Percentiles rank a stretch among this genome's conserved stretches.
Conservation (phyloP, 2,329 filamentous ascomycete species). For the Aureobasidium namibiae region DNA sequence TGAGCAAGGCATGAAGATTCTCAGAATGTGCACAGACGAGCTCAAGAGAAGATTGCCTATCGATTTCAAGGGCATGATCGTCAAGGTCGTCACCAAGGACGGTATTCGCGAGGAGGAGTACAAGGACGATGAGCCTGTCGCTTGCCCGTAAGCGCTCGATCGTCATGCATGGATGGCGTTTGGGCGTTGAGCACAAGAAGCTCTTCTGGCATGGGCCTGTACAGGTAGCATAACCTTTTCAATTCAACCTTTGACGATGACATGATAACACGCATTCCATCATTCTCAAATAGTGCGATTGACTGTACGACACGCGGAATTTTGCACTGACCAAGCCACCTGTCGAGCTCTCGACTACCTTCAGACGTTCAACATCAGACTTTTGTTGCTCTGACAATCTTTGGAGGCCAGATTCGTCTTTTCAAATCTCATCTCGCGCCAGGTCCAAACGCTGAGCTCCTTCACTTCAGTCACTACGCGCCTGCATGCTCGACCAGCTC, state of each 20-base stretch:
- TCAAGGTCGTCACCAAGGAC: slow-evolving; percentile 93
- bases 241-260: slow-evolving; percentile 11
- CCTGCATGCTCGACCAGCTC: background rate
- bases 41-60: slow-evolving; percentile 93
- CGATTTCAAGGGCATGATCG: slow-evolving; percentile 87
- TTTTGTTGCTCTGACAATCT: no score
- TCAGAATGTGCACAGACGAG: slow-evolving; percentile 94
- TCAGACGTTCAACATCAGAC: background rate
- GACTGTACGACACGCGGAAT: background rate
- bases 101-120: slow-evolving; percentile 80
- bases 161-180: slow-evolving; percentile 12
- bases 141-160: background rate
- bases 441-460: background rate
- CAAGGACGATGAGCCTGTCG: slow-evolving; percentile 48
- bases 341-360: background rate
- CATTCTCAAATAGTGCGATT: background rate
- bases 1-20: slow-evolving; percentile 81
- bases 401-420: background rate
- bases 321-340: background rate
- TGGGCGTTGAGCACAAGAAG: slow-evolving; percentile 9
- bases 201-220: slow-evolving; percentile 7
- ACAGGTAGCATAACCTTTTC: slow-evolving; percentile 12
- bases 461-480: background rate
- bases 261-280: background rate
- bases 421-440: background rate